phyloP scores from a whole-genome alignment of 108 stramenopile species.

The Ochromonas danica region DNA sequence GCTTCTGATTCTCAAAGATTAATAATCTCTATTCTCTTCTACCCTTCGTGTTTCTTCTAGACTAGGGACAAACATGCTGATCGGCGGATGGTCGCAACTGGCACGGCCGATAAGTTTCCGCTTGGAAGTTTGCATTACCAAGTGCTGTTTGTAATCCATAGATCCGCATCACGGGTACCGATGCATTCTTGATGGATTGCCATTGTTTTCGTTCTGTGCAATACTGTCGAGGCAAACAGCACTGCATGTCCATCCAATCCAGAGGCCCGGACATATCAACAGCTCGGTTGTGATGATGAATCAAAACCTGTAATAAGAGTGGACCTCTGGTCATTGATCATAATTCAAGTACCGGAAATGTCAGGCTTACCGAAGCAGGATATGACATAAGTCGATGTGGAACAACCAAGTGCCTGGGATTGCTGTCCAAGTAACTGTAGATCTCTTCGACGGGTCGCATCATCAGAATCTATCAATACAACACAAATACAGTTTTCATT shows the following conservation, averaged over 20 bases:
- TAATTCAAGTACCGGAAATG: neutral
- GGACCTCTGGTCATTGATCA: neutral
- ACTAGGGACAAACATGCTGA: too few species aligned
- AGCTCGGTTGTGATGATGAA: neutral
- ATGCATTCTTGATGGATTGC: neutral
- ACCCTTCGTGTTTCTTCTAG: too few species aligned
- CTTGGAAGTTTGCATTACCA: constrained; percentile 31
- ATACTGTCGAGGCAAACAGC: constrained; percentile 30
- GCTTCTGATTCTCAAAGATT: too few species aligned
- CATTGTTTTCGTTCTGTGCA: constrained; percentile 6
- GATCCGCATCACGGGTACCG: constrained; percentile 13
- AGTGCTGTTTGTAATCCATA: constrained; percentile 26
- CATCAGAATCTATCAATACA: constrained; percentile 21
- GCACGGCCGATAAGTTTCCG: constrained; percentile 20
- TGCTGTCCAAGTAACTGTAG: neutral
- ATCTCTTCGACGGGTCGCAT: neutral
- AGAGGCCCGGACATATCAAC: neutral
- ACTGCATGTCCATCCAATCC: constrained; percentile 29
- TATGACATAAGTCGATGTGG: constrained; percentile 31
- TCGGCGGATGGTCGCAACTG: too few species aligned
- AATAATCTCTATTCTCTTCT: too few species aligned
- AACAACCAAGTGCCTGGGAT: constrained; percentile 13
- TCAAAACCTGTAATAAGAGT: neutral
- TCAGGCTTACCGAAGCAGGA: constrained; percentile 22
- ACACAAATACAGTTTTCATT: neutral